Base-by-base conservation (phyloP, 257 asterid genomes). In the Scutellaria barbata region DNA sequence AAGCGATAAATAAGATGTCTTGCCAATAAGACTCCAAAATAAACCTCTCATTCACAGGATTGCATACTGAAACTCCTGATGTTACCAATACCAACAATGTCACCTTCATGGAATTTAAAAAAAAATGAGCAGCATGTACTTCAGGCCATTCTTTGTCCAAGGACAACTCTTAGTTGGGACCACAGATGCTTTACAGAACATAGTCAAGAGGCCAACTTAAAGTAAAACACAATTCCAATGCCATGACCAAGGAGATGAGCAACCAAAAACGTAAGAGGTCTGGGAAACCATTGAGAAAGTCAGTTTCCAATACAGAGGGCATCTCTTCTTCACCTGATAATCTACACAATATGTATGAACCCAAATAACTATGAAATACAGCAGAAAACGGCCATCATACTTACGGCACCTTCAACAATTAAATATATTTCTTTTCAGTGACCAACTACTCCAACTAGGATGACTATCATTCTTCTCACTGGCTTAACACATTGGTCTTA, bases 1-100 rank as follows among this genome's bases (percentile, higher is more conserved):
- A 70, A 73, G 78, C 58, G 42, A 60, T 54, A 62, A 76, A 75
- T 63, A 66, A 54, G 60, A 73, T 30, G 62, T 59, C 77, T 70
- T 66, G 65, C 78, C 82, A 75, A 75, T 59, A 61, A 60, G 50
- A 74, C 67, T 61, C 82, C 66, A 76, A 79, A 66, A 61, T 61
- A 47, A 63, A 74, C 63, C 20, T 63, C 74, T 60, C 54, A 60
- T 61, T 76, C 73, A 39, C 75, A 77, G 61, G 79, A 61, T 48
- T 45, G 77, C 60, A 48, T 59, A 78, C 77, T 57, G 74, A 73
- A 68, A 59, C 58, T 73, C 56, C 74, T 13, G 68, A 68, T 46
- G 54, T 69, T 65, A 74, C 22, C 53, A 71, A 50, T 41, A 63
- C 73, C 78, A 41, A 62, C 51, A 50, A 48, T 63, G 51, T 66